Base-by-base conservation (phyloP, 2,329 filamentous ascomycete genomes). In the Fusarium zealandicum region DNA sequence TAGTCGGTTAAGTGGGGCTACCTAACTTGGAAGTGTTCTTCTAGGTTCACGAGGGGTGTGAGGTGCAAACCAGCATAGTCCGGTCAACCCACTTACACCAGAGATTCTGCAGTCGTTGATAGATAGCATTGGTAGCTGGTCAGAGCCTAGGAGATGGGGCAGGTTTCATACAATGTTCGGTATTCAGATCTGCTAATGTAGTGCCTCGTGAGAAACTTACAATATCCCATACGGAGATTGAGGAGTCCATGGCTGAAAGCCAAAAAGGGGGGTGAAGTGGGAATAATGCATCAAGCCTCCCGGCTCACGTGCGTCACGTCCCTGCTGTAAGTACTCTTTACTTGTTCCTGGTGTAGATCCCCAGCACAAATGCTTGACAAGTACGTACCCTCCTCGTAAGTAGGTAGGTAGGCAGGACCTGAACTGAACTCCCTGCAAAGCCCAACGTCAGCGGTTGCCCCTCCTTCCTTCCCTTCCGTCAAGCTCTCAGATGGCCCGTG, bases 371-470 rank as follows among this genome's bases (percentile, higher is more conserved):
- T 45, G 45, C 40, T 42, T 46, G 35, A 40, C 25, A 41, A 22
- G 51, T 57, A 59, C 57, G 49, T 54, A 54, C 42, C 42, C 45
- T 45, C n/a, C n/a, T n/a, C n/a, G n/a, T n/a, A n/a, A n/a, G n/a
- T n/a, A n/a, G n/a, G n/a, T n/a, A n/a, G n/a, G n/a, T n/a, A n/a
- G n/a, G n/a, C n/a, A n/a, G 44, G 41, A 25, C 22, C 22, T 25
- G 8, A 25, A 25, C 22, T 9, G n/a, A n/a, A n/a, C n/a, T n/a
- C n/a, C n/a, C 20, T 17, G 30, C 10, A 57, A 28, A 22, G 30
- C 47, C 25, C 56, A 65, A 66, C 63, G 63, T 66, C 64, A 66
- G 64, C 62, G 44, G 39, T 55, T 57, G 59, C 59, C 59, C 59
- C 59, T 62, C 59, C 48, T 46, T 13, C 11, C 12, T n/a, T 51